Evolutionary conservation across 805 yeast species (phyloP), one percentile per base, ranked within the genome.

Genomic region (Saturnispora besseyi): DNA sequence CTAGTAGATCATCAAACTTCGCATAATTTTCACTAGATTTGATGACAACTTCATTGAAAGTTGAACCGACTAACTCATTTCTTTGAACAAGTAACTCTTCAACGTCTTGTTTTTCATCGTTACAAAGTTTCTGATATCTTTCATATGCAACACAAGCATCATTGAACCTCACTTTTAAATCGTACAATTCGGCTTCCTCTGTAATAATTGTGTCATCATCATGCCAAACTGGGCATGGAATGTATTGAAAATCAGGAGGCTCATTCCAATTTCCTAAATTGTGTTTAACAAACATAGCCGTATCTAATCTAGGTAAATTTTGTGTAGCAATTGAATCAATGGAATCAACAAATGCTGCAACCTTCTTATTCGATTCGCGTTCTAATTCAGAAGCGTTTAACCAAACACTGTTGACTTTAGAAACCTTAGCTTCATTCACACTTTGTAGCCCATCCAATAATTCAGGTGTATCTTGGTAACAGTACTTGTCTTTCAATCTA

Each of bases 201-300:
- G 80, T 75, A 54, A 83, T 73, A 59, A 86, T 75, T 33, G 77
- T 70, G 55, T 88, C 96, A 65, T 93, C 97, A 61, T 93, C 99
- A 66, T 91, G 98, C 99, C 99, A 93, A 40, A 93, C 83, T 30
- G 89, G 82, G 26, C 95, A 82, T 1, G 98, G 96, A 54, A 86
- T 77, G 60, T 85, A 93, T 56, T 79, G 74, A 61, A 85, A 87
- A 67, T 91, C 98, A 6, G 70, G 71, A 1, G 97, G 98, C 58
- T 89, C 97, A 42, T 73, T 73, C 97, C 96, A 93, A 13, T 71
- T 71, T 15, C 64, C 67, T 26, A 76, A 54, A 63, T 93, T 93
- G 67, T 93, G 99, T 61, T 89, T 89, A 50, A 89, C 81, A 66
- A 82, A 93, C 97, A 93, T 91, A 32, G 87, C 82, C 0, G 90